Conservation (phyloP, 2,329 filamentous ascomycete genomes). For the Penicillium sclerotigenum region DNA sequence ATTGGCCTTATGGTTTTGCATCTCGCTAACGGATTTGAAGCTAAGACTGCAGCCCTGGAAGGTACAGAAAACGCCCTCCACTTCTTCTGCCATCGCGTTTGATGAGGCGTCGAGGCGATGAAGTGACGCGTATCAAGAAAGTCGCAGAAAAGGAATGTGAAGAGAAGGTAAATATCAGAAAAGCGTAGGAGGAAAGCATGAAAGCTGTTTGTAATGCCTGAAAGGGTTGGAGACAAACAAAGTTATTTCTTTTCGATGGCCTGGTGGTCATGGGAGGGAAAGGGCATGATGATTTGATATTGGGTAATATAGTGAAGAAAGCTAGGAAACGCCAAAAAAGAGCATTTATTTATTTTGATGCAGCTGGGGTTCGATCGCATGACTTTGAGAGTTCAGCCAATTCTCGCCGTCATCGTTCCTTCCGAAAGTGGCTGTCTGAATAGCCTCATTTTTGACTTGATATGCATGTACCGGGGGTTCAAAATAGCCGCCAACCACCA, state of each 20-base stretch:
- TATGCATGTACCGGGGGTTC: neutral
- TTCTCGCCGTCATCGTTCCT: neutral
- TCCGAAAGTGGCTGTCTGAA: neutral
- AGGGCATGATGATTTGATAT: neutral
- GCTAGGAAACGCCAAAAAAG: neutral
- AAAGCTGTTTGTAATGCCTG: neutral
- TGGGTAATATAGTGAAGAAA: neutral
- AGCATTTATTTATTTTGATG: neutral
- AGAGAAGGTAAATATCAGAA: neutral
- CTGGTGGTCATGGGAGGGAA: neutral
- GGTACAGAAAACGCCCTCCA: constrained; percentile 41
- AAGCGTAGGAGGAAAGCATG: neutral
- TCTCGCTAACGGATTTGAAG: constrained; percentile 47
- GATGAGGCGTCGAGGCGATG: neutral
- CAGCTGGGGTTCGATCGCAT: neutral
- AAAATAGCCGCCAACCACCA: neutral
- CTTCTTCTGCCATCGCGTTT: neutral
- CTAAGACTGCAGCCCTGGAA: constrained; percentile 45
- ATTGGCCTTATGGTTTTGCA: constrained; percentile 52
- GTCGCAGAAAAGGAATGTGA: neutral
- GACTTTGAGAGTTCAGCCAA: neutral
- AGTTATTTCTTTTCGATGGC: no score
- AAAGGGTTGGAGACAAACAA: neutral
- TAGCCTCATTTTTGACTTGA: neutral
- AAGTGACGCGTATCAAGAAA: neutral